phyloP scores from a whole-genome alignment of 1,139 yeast species.

The Yamadazyma sp. region DNA sequence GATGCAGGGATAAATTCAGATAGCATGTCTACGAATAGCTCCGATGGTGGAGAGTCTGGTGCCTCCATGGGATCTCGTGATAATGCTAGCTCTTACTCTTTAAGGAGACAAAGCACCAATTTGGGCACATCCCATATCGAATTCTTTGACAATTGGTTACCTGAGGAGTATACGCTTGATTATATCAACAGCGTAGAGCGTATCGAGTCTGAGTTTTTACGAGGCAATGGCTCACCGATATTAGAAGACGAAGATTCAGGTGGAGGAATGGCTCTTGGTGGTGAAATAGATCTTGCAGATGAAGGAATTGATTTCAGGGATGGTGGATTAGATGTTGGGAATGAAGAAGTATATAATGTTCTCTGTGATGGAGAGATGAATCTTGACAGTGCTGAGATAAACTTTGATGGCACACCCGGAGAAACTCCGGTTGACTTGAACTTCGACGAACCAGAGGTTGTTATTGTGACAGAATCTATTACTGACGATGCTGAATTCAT shows the following conservation, averaged over 20 bases:
- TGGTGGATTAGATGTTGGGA: not conserved
- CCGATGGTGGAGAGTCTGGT: not conserved
- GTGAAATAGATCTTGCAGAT: too few species aligned
- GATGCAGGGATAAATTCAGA: not conserved
- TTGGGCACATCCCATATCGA: slow-evolving; percentile 7
- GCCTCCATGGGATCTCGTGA: not conserved
- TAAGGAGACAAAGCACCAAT: slow-evolving; percentile 9
- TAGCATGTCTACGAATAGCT: not conserved
- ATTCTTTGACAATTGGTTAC: slow-evolving; percentile 10
- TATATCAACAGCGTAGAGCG: slow-evolving; percentile 7
- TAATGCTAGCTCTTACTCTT: not conserved
- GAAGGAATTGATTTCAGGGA: too few species aligned
- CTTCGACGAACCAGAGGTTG: not conserved
- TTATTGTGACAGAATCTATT: not conserved
- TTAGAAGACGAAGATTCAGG: not conserved
- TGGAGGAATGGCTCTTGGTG: not conserved
- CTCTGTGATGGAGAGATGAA: too few species aligned
- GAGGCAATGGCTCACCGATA: not conserved
- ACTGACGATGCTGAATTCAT: too few species aligned
- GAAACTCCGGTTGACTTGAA: not conserved
- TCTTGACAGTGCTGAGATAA: too few species aligned
- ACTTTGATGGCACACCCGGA: not conserved
- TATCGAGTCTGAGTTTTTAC: slow-evolving; percentile 6
- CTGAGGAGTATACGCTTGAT: slow-evolving; percentile 7
- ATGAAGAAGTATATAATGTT: not conserved